phyloP scores from a whole-genome alignment of 2,329 filamentous ascomycete species.

The Ceratocystis lukuohia region DNA sequence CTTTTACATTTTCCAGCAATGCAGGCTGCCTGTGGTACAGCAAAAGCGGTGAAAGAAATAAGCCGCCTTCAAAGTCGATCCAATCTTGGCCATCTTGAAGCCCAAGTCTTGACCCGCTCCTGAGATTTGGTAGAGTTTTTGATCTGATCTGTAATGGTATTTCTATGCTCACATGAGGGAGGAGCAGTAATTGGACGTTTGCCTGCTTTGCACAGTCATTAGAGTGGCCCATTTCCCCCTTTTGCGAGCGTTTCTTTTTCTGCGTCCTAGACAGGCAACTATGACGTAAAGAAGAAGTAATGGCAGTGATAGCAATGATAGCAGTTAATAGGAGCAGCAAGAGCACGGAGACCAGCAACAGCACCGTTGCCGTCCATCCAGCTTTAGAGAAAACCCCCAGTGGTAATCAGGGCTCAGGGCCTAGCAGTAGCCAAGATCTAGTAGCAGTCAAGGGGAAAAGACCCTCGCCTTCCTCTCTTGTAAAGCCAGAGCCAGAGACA shows the following conservation, averaged over 20 bases:
- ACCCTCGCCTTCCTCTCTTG: too few species aligned
- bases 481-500: neutral
- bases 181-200: neutral
- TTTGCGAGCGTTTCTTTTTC: neutral
- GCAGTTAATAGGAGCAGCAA: neutral
- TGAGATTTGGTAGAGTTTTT: too few species aligned
- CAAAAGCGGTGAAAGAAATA: too few species aligned
- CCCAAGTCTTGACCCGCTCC: too few species aligned
- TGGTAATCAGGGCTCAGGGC: neutral
- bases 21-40: too few species aligned
- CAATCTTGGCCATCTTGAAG: too few species aligned
- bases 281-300: conserved; percentile 4
- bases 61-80: too few species aligned
- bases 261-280: neutral
- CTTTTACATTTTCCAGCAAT: too few species aligned
- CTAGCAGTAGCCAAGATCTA: too few species aligned
- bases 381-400: neutral
- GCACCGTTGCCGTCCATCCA: neutral
- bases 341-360: neutral
- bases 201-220: neutral
- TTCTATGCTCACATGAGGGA: neutral
- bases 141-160: neutral
- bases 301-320: neutral
- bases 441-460: too few species aligned
- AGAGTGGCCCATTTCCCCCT: neutral